Evolutionary conservation across 225 moss, liverwort and hornwort species (phyloP), one percentile per base, ranked within the genome.

Genomic region (Lunularia cruciata): DNA sequence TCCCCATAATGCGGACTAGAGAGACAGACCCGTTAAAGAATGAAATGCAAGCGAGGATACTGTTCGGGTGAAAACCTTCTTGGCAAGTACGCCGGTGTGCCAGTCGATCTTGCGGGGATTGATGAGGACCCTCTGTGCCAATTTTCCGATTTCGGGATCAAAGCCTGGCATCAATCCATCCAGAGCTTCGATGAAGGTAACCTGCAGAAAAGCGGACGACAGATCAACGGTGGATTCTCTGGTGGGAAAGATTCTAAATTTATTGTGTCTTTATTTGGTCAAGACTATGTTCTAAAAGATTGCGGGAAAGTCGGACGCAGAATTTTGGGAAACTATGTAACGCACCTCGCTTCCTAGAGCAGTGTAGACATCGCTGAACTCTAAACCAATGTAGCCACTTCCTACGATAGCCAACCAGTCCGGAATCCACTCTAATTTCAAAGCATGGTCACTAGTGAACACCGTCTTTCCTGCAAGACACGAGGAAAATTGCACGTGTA

Each of bases 331-430:
- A n/a, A 31, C 8, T 19, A 25, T 61, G 6, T 40, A 13, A 71
- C 78, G 49, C 53, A 95, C 95, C 93, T 98, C 96, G 68, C 93
- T 89, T 39, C 93, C 93, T 37, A 98, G 84, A 53, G 96, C 96
- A 60, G 93, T 98, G 65, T 98, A 98, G 30, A 98, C 96, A 83
- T 98, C 96, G 73, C 93, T 98, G 70, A 98, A 98, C 76, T 98
- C 93, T 22, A 98, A 86, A 59, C 96, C 96, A 75, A 98, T 98
- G 72, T 98, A 98, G 20, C 96, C 93, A 76, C 96, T 98, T 55
- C 96, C 96, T 54, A 98, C 72, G 68, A 98, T 98, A 51, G 90
- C 93, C 77, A 98, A 61, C 96, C 96, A 98, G 75, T 93, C 90
- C 27, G 93, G 96, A 57, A 98, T 88, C 93, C 96, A 98, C 69